Evolutionary conservation across 2,329 filamentous ascomycete species (phyloP).

Genomic region (Phoma sp.): DNA sequence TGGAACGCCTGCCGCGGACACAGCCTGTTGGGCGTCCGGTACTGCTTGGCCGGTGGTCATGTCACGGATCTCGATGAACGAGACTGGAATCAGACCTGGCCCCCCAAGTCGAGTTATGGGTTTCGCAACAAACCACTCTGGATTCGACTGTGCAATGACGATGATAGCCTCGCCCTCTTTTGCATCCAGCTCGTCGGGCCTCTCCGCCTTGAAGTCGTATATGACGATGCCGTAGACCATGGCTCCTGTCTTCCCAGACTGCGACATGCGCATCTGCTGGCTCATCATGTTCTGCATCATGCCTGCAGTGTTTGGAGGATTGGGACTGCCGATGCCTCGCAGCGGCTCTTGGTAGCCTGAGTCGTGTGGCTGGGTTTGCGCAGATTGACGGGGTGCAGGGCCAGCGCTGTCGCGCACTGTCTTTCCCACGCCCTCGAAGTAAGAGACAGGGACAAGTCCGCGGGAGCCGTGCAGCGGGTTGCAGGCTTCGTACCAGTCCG

Average conservation of each 20-base stretch:
- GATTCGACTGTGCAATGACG: conserved; percentile 96
- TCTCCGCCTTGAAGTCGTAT: conserved; percentile 94
- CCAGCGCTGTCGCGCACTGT: conserved; percentile 84
- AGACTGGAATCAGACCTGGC: conserved; percentile 92
- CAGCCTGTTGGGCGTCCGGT: conserved; percentile 80
- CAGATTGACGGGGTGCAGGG: conserved; percentile 50
- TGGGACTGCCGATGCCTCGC: conserved; percentile 38
- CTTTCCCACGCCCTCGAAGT: conserved; percentile 91
- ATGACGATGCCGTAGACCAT: conserved; percentile 98
- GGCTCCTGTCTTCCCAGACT: conserved; percentile 67
- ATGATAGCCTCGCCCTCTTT: conserved; percentile 97
- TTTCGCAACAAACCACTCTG: conserved; percentile 99
- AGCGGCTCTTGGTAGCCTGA: conserved; percentile 79
- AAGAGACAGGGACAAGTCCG: conserved; percentile 90
- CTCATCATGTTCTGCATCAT: conserved; percentile 29
- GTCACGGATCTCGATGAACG: conserved; percentile 94
- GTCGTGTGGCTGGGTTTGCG: conserved; percentile 74
- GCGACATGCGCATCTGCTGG: conserved; percentile 46
- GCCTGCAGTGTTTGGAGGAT: conserved; percentile 32
- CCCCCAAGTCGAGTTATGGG: conserved; percentile 97
- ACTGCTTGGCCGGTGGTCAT: conserved; percentile 88
- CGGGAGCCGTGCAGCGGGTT: conserved; percentile 89
- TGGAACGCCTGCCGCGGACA: conserved; percentile 86
- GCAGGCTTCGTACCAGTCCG: conserved; percentile 97
- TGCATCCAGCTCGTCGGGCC: conserved; percentile 94